Evolutionary conservation across 139 green algal genomes (phyloP), one percentile per base, ranked within the genome.

Genomic region (Yamagishiella unicocca): DNA sequence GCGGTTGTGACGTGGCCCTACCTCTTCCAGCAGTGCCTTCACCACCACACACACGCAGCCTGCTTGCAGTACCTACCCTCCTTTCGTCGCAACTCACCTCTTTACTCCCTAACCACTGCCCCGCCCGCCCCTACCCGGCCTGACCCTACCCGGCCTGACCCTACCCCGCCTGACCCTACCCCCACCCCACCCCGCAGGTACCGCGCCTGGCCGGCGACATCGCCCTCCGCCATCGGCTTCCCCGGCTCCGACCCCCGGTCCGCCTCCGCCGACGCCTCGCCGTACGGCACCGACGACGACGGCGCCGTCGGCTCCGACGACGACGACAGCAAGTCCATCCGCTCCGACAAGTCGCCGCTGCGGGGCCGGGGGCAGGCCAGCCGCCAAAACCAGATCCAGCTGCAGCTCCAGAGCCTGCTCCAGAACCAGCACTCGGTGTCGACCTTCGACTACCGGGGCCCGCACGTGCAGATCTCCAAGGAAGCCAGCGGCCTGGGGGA

Each of bases 231-330:
- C 31, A 14, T 58, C 31, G 50, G 31, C 37, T 2, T 19, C 50
- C 1, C 75, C 8, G 33, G 4, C 25, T 54, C 9, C 35, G 76
- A 29, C n/a, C 8, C 12, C 14, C 25, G 31, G 45, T 75, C 79
- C 29, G 79, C 79, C n/a, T 85, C 79, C 21, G 79, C 79, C 27
- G 79, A 72, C 58, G 61, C 79, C 61, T 85, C 79, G 31, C 79
- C 79, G 4, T 75, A 64, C 62, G 14, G 6, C 40, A 61, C n/a
- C 38, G 54, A 43, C 38, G 42, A 64, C 14, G 79, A 85, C 29
- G 61, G 42, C 43, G 40, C 25, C 4, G 74, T 12, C 31, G 46
- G 46, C 46, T 67, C 74, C n/a, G 79, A 75, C 79, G 40, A 72
- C 38, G 76, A 83, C 33, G 72, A 80, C 43, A 35, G n/a, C 42